Base-by-base conservation (phyloP, 208 protist species). In the Acanthamoeba triangularis region DNA sequence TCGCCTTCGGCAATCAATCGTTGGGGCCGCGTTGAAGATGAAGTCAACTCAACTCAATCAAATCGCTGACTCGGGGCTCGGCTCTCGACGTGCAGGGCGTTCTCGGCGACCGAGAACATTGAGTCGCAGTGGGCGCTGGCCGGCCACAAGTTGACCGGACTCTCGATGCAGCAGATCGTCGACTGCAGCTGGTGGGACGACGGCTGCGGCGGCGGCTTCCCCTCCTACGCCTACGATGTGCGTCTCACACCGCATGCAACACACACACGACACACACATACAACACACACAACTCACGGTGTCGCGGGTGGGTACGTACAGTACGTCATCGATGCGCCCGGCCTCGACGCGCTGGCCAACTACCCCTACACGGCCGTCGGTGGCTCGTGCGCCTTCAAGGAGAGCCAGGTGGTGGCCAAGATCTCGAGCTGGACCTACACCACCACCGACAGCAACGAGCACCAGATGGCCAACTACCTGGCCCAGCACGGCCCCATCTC, bases 151-250 rank as follows among this genome's bases (percentile, higher is more conserved):
- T 96, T 99, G n/a, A 96, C 96, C 5, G 33, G 47, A 20, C 97
- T 99, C 30, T 99, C 99, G 23, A 99, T 99, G 98, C 98, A 99
- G 97, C 95, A 98, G 95, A 97, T 99, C 90, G 98, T 99, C 59
- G 98, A 99, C 37, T 99, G 99, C 96, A 98, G 61, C 30, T 65
- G 63, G 52, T n/a, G 76, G 82, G 80, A 99, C 96, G 14, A 96
- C 49, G 98, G 97, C 94, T 99, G 98, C 97, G 97, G 98, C 93
- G 99, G 99, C 63, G 99, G 99, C 52, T 69, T 99, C 20, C 99
- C 98, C 97, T 96, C 0, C 33, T 11, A 47, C 6, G 72, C 72
- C 35, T 80, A 80, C 72, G 72, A 80, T 0, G 72, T 80, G 37
- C 72, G 2, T 33, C 6, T 10, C 2, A 30, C 28, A 67, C 61